Evolutionary conservation across 2,329 filamentous ascomycete genomes (phyloP).

Genomic region (Tolypocladium cylindrosporum): DNA sequence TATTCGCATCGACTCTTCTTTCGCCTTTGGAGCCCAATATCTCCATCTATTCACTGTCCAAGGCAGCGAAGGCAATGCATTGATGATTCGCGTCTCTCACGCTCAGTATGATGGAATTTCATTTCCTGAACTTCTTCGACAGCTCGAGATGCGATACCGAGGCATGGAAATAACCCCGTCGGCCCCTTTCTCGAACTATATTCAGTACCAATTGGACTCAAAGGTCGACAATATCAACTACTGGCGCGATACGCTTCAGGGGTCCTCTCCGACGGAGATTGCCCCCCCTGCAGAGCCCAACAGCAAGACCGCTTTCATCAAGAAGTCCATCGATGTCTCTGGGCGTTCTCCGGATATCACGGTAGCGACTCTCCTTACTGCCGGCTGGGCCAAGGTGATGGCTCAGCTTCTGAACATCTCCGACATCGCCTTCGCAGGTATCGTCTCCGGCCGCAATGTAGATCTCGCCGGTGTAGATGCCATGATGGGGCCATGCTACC

Average conservation of each 20-base stretch:
- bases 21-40: background rate
- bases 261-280: background rate
- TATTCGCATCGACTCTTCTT: background rate
- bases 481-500: slow-evolving; percentile 18
- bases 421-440: slow-evolving; percentile 16
- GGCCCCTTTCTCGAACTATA: slow-evolving; percentile 9
- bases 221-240: background rate
- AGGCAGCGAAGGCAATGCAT: background rate
- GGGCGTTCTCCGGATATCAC: slow-evolving; percentile 13
- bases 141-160: slow-evolving; percentile 28
- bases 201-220: slow-evolving; percentile 2
- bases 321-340: slow-evolving; percentile 14
- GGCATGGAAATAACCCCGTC: slow-evolving; percentile 11
- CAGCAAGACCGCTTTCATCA: slow-evolving; percentile 13
- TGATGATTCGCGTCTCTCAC: slow-evolving; percentile 27
- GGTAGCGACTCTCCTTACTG: slow-evolving; percentile 15
- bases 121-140: slow-evolving; percentile 29
- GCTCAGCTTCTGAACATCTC: slow-evolving; percentile 9
- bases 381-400: slow-evolving; percentile 15
- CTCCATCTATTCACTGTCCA: background rate
- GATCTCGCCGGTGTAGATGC: slow-evolving; percentile 11
- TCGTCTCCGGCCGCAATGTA: slow-evolving; percentile 15
- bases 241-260: background rate
- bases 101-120: slow-evolving; percentile 40
- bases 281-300: slow-evolving; percentile 4